Percentiles rank a stretch among this genome's conserved stretches.
phyloP scores from a whole-genome alignment of 352 stramenopile species.

The Pythium aquatile region DNA sequence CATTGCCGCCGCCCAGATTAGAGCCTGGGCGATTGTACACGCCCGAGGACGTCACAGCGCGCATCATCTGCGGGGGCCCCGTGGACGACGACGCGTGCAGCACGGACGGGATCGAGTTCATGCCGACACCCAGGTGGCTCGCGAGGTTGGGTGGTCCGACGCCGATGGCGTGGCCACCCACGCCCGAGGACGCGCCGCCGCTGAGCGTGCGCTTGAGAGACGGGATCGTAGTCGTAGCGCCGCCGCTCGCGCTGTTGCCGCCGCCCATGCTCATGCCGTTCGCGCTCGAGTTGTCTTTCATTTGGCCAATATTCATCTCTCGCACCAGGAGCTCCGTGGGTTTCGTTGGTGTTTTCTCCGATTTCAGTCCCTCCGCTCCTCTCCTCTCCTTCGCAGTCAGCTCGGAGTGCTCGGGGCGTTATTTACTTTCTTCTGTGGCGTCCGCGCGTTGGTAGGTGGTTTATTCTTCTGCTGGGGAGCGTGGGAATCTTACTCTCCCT shows the following conservation, averaged over 20 bases:
- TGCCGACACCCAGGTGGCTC: conserved; percentile 57
- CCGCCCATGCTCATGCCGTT: conserved; percentile 37
- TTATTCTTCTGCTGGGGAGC: too few species aligned
- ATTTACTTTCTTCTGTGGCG: conserved; percentile 2
- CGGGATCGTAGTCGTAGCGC: conserved; percentile 56
- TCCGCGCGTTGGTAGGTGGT: not conserved
- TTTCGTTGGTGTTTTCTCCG: not conserved
- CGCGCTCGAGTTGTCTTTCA: conserved; percentile 48
- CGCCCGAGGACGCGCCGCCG: conserved; percentile 44
- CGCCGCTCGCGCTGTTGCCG: conserved; percentile 43
- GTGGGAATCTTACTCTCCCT: conserved; percentile 24
- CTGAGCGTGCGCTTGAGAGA: conserved; percentile 86
- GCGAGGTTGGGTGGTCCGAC: conserved; percentile 35
- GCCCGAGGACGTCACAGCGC: conserved; percentile 77
- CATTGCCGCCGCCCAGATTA: conserved; percentile 6
- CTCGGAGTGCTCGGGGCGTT: not conserved
- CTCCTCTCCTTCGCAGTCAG: not conserved
- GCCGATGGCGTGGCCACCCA: conserved; percentile 34
- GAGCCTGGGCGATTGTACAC: conserved; percentile 69
- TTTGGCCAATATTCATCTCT: conserved; percentile 68
- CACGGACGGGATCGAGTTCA: conserved; percentile 80
- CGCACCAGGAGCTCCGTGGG: not conserved
- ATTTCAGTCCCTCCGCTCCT: too few species aligned
- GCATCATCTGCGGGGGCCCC: conserved; percentile 80
- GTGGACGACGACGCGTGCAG: conserved; percentile 66